Base-by-base conservation (phyloP, 2,329 filamentous ascomycete species). In the Penicillium sp. region DNA sequence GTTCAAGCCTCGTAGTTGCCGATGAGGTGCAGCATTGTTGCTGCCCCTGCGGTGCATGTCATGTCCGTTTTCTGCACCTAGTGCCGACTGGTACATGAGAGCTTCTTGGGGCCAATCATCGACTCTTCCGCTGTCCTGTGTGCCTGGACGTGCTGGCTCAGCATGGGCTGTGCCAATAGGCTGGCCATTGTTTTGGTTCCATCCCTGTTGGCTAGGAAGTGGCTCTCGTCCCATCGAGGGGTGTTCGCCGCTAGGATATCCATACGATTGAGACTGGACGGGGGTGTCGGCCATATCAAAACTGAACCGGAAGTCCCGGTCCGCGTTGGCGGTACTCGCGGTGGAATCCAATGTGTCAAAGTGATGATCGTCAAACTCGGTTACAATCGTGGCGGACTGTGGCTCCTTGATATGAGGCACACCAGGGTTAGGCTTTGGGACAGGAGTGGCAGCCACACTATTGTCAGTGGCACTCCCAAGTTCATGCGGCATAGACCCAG, bases 31-130 rank as follows among this genome's bases (percentile, higher is more conserved):
- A 45, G 62, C 61, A 27, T 64, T 61, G 25, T 64, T 54, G 47
- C 63, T 65, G 40, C 59, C 66, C 33, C 53, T 53, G 13, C 55
- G 53, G 19, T 65, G 62, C 31, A 62, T 54, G 36, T 60, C 65
- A 29, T 65, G 62, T 16, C 58, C 56, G 44, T 61, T 61, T 41
- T 68, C 68, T 51, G 33, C 60, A 16, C 62, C 65, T 38, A 65
- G 58, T 21, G 65, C 60, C 8, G 66, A 70, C 50, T 75, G 72
- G 60, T 76, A 77, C 55, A 76, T 71, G 25, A 76, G 63, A 27
- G 75, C 74, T 62, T 77, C 75, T 50, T 73, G 73, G 3, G 74
- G 70, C 74, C 75, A 78, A 39, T 76, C 73, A 31, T 69, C 65
- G n/a, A 64, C 55, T 2, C 53, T 15, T 19, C 60, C 61, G 33